Base-by-base conservation (phyloP, 495 filamentous ascomycete genomes). In the Penicillium canescens region DNA sequence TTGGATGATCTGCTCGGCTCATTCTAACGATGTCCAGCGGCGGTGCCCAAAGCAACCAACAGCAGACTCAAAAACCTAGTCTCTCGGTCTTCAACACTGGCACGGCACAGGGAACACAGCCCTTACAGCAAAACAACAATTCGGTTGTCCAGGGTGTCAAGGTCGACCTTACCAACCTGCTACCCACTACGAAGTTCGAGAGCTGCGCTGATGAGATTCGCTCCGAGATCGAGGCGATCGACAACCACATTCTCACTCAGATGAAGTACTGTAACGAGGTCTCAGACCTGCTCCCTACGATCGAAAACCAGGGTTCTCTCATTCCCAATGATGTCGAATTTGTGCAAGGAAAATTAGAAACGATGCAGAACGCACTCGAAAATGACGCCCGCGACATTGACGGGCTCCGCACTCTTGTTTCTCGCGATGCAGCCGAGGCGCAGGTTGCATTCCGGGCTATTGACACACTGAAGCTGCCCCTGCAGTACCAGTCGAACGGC, bases 181-280 rank as follows among this genome's bases (percentile, higher is more conserved):
- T 88, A 10, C 82, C 88, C 5, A 96, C 91, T 0, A 96, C 94
- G 7, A 87, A 94, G 50, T 96, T 91, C 74, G 86, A 87, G 66
- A 93, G 96, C 73, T 85, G 95, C 36, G 82, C 89, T 39, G 88
- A 92, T 58, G 82, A 87, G 34, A 74, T 97, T n/a, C 89, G 96
- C 56, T 81, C 81, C 42, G 67, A 88, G 41, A 87, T 98, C 39
- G 82, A 88, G 46, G 63, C 66, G 11, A 82, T 96, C 54, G 93
- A 98, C 66, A 77, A 79, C 16, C 79, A 81, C 62, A 88, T 96
- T 53, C 77, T 86, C 28, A 74, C 78, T 45, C 87, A 91, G 61
- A 90, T 91, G 36, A 70, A 74, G n/a, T 62, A 74, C 56, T 77
- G 72, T 58, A 69, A 76, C 37, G 75, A 78, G 48, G 70, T 78